Percentiles rank a stretch among this genome's conserved stretches.
Evolutionary conservation across 129 eudicot genomes (phyloP).

Genomic region (Heracleum sosnowskyi): DNA sequence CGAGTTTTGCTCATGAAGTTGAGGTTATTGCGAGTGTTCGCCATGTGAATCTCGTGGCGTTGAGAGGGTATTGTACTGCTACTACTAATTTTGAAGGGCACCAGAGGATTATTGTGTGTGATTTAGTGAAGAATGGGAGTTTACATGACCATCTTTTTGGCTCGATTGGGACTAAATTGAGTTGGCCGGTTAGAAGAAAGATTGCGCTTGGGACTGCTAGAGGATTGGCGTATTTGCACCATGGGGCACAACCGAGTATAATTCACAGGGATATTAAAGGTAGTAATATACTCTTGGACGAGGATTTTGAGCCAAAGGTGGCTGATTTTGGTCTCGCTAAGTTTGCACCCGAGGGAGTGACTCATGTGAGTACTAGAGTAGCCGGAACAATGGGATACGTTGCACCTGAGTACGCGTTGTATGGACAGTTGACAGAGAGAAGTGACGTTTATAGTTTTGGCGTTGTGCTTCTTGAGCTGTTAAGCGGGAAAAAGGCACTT

Average conservation of each 20-base stretch:
- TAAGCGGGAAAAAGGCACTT: slow-evolving; percentile 88
- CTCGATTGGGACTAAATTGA: slow-evolving; percentile 17
- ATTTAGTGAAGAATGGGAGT: slow-evolving; percentile 81
- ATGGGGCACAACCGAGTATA: slow-evolving; percentile 68
- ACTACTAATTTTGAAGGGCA: slow-evolving; percentile 66
- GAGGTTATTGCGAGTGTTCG: slow-evolving; percentile 91
- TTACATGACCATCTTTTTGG: slow-evolving; percentile 77
- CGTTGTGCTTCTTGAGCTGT: slow-evolving; percentile 72
- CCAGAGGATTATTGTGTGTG: slow-evolving; percentile 81
- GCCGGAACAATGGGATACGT: slow-evolving; percentile 98
- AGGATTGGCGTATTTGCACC: slow-evolving; percentile 76
- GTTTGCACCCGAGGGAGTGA: slow-evolving; percentile 80
- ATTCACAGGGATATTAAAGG: slow-evolving; percentile 93
- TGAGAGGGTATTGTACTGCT: slow-evolving; percentile 84
- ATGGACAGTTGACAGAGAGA: slow-evolving; percentile 83
- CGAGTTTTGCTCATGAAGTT: slow-evolving; percentile 70
- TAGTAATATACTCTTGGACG: slow-evolving; percentile 76
- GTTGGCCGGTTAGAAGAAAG: slow-evolving; percentile 71
- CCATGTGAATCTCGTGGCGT: slow-evolving; percentile 66
- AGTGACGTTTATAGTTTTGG: slow-evolving; percentile 95
- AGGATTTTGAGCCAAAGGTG: slow-evolving; percentile 74
- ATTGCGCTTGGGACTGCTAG: slow-evolving; percentile 78
- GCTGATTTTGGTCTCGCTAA: slow-evolving; percentile 91
- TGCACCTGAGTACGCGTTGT: slow-evolving; percentile 88
- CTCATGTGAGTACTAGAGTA: slow-evolving; percentile 85